Evolutionary conservation across 2,329 filamentous ascomycete genomes (phyloP).

Genomic region (Rhynchosporium graminicola): DNA sequence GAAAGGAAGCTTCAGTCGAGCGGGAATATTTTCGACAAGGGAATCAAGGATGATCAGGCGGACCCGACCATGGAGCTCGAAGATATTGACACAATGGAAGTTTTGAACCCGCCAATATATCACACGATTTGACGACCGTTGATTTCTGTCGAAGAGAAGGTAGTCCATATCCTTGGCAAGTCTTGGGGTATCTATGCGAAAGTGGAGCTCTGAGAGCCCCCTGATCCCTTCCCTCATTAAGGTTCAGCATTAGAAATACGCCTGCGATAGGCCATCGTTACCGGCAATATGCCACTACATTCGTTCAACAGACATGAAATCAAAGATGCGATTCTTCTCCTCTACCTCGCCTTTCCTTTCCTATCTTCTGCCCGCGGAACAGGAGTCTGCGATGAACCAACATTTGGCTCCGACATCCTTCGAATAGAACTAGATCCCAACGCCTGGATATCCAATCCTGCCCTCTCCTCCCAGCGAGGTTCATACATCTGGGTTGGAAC

Average conservation of each 20-base stretch:
- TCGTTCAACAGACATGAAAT: slow-evolving; percentile 14
- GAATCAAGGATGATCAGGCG: no score
- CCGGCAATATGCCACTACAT: slow-evolving; percentile 21
- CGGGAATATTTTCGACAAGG: no score
- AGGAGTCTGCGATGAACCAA: slow-evolving; percentile 5
- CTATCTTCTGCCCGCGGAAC: slow-evolving; percentile 1
- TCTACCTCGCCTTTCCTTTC: not conserved
- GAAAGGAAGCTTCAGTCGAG: no score
- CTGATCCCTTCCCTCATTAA: not conserved
- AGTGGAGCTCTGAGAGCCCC: no score
- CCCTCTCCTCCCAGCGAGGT: slow-evolving; percentile 14
- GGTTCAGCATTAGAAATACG: not conserved
- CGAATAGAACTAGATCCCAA: slow-evolving; percentile 18
- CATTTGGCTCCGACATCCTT: slow-evolving; percentile 6
- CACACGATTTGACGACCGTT: no score
- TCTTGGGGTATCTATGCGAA: no score
- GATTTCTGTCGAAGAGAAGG: no score
- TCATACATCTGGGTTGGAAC: slow-evolving; percentile 17
- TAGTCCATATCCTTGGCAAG: no score
- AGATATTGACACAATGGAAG: no score
- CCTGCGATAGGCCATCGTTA: not conserved
- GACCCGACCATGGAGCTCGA: no score
- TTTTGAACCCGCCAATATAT: no score
- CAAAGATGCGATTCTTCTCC: slow-evolving; percentile 9
- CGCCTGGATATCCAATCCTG: slow-evolving; percentile 14